Evolutionary conservation across 2,329 filamentous ascomycete species (phyloP), one percentile per base, ranked within the genome.

Genomic region (Colletotrichum sp.): DNA sequence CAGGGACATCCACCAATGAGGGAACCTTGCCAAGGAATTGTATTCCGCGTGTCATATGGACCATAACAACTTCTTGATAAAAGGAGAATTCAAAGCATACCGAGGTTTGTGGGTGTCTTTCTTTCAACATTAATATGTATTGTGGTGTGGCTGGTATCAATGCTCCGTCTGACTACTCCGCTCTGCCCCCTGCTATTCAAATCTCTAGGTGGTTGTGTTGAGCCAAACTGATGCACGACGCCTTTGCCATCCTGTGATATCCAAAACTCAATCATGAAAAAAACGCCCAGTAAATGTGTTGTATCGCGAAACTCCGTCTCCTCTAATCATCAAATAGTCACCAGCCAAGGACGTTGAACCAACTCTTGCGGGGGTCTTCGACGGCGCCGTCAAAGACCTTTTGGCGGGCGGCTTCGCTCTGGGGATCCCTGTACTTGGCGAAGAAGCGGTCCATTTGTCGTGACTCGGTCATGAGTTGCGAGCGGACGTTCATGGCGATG

Each of bases 401-500:
- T 66, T 73, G 76, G 31, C 83, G 79, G 16, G 78, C 79, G 7
- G 80, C 81, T 67, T 85, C 82, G 71, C 83, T 84, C 73, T 82
- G 75, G 8, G 82, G 75, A 9, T 80, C 83, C 77, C 83, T 80
- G 79, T 85, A 85, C 70, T 81, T 80, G 43, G 81, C 69, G 73
- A 85, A 85, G 74, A 80, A 83, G 54, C 80, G 80, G 74, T 85
- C 84, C 78, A 85, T 81, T 7, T 79, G 81, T 34, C 76, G 75
- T 7, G 83, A 83, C 68, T 82, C 80, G 34, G 69, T 77, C 54
- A 74, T 67, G 57, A 85, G 80, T 62, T 84, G 83, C 16, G 72
- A 76, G 66, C 76, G 76, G 66, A 85, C 79, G 73, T 82, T 84
- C 72, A 76, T 71, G n/a, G 71, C 82, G 31, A 84, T 74, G 18